Conservation (phyloP, 441 rosid genomes). For the Croton laevigatus region DNA sequence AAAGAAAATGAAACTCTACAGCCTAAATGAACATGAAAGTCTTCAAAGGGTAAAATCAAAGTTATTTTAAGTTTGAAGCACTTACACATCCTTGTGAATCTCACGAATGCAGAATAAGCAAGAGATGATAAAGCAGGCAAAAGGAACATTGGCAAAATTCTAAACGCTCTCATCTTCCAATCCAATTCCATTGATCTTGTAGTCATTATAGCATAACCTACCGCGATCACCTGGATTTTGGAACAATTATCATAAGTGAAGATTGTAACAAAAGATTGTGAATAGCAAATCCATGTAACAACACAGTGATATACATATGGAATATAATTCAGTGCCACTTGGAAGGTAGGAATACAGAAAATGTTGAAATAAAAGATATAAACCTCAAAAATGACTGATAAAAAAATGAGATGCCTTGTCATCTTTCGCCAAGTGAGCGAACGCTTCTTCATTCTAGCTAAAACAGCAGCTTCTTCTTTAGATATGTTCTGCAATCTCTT, state of each 20-base stretch:
- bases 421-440: slow-evolving; percentile 61
- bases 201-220: slow-evolving; percentile 71
- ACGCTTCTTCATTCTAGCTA: slow-evolving; percentile 61
- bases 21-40: not conserved
- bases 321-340: not conserved
- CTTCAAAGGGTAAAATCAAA: not conserved
- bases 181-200: slow-evolving; percentile 64
- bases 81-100: slow-evolving; percentile 77
- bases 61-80: slow-evolving; percentile 9
- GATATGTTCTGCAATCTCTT: slow-evolving; percentile 74
- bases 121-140: slow-evolving; percentile 64
- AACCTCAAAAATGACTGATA: slow-evolving; percentile 75
- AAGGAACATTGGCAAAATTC: slow-evolving; percentile 80
- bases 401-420: slow-evolving; percentile 53
- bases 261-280: not conserved
- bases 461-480: slow-evolving; percentile 71
- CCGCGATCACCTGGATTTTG: slow-evolving; percentile 58
- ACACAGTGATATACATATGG: not conserved
- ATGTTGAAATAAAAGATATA: not conserved
- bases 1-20: not conserved
- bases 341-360: not conserved
- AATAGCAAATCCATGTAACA: not conserved
- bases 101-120: slow-evolving; percentile 57
- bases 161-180: slow-evolving; percentile 79
- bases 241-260: slow-evolving; percentile 2